Base-by-base conservation (phyloP, 495 filamentous ascomycete genomes). In the Hyaloscypha bicolor region DNA sequence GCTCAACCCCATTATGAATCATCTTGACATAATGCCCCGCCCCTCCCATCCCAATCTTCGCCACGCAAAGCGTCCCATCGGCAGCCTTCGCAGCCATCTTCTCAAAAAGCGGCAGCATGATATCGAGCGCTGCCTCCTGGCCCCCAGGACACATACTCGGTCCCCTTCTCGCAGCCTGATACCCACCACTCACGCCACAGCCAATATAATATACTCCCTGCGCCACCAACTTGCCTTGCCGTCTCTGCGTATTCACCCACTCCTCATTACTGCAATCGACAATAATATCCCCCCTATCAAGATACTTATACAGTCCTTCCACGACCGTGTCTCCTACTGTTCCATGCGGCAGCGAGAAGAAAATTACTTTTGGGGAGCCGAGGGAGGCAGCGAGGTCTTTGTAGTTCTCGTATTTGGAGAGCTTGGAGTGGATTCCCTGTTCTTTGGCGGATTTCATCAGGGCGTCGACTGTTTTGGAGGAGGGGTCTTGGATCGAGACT, bases 1-100 rank as follows among this genome's bases (percentile, higher is more conserved):
- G 88, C 74, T 93, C 88, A 57, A 92, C 91, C 5, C 89, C 89
- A 71, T 92, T 91, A 71, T 93, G 90, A 0, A 91, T 83, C 88
- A 92, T 92, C 75, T 93, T 93, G 39, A 91, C 88, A 70, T 87
- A 92, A 74, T 93, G 87, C 1, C 89, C 90, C 1, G 84, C 81
- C 2, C 90, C 89, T 2, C 85, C 86, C 4, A 83, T 84, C 0
- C 90, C 89, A 69, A 88, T 79, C 12, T 80, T 80, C 12, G 77
- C 85, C 5, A 91, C 88, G 74, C 90, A 93, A 0, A 88, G 83
- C 4, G 76, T 82, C 4, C 87, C 86, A 1, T 82, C 75, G 19
- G 73, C 72, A 66, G 87, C 87, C 71, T 87, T 90, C 16, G 87
- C 88, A 0, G 87, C 82, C 55, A 90, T 82, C 42, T 79, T 81